These are phyloP conservation scores for Plicaturopsis crispa DNA, from an alignment of 768 basidiomycete species.

Conservation along the genomic window DNA sequence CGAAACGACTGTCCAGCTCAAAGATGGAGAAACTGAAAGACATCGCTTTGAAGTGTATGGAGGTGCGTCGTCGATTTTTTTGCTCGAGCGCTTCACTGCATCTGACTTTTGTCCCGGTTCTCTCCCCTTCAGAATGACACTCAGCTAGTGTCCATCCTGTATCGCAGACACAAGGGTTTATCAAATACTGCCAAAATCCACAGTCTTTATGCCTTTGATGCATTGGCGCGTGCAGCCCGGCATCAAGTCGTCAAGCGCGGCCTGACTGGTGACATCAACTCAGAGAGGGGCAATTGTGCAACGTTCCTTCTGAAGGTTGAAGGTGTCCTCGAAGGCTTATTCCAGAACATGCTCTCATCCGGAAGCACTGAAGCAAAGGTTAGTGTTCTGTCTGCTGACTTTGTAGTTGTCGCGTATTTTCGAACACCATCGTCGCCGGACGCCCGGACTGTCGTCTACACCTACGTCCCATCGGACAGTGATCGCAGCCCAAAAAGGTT, in stretches of 20 bases:
- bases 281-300: constrained; percentile 61
- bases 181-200: constrained; percentile 63
- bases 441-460: too few species aligned
- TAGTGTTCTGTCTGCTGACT: constrained; percentile 33
- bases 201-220: constrained; percentile 92
- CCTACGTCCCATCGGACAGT: too few species aligned
- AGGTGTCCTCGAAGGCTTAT: constrained; percentile 82
- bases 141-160: constrained; percentile 80
- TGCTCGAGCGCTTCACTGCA: neutral
- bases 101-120: constrained; percentile 3
- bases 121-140: constrained; percentile 63
- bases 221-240: constrained; percentile 79
- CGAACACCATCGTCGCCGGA: neutral
- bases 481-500: neutral
- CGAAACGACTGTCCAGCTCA: constrained; percentile 80
- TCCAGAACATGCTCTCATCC: constrained; percentile 72
- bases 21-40: constrained; percentile 77
- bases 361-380: constrained; percentile 78
- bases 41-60: constrained; percentile 67
- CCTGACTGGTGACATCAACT: constrained; percentile 45
- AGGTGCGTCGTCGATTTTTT: constrained; percentile 38
- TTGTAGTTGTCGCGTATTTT: neutral
- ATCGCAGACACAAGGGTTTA: constrained; percentile 81
- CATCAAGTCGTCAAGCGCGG: constrained; percentile 58
- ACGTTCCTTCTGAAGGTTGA: constrained; percentile 88